phyloP scores from a whole-genome alignment of 1,284 basidiomycete species.

The Austroboletus novae-zelandiae region DNA sequence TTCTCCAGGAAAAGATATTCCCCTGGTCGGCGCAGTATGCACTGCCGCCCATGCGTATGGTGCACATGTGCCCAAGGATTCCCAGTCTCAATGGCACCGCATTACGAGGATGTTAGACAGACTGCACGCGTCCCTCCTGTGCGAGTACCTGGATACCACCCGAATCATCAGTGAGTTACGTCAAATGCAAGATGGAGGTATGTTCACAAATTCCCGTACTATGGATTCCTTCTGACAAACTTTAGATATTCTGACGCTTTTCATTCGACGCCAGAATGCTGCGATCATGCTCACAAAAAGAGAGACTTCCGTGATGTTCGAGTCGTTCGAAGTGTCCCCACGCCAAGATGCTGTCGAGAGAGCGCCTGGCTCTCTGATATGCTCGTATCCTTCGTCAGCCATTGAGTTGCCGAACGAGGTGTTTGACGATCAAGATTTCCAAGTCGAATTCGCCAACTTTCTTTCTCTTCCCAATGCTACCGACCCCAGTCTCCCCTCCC shows the following conservation, averaged over 20 bases:
- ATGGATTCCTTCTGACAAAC: neutral
- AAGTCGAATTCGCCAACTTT: conserved; percentile 25
- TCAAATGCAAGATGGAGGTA: conserved; percentile 15
- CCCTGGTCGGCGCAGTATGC: neutral
- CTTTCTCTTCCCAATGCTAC: conserved; percentile 13
- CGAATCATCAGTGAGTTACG: conserved; percentile 5
- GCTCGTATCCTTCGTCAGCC: conserved; percentile 31
- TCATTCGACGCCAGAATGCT: conserved; percentile 28
- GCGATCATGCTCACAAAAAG: conserved; percentile 18
- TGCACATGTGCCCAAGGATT: neutral
- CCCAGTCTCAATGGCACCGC: conserved; percentile 5
- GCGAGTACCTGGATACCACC: neutral
- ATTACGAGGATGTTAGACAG: conserved; percentile 12
- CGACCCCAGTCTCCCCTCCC: conserved; percentile 4
- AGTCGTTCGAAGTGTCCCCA: conserved; percentile 32
- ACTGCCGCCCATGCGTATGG: conserved; percentile 7
- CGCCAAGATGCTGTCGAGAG: conserved; percentile 23
- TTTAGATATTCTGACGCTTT: conserved; percentile 22
- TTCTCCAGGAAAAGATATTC: neutral
- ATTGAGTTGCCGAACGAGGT: conserved; percentile 15
- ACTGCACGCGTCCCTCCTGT: conserved; percentile 2
- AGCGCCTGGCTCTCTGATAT: conserved; percentile 17
- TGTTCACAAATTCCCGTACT: neutral
- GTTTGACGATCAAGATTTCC: conserved; percentile 18
- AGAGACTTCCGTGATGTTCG: conserved; percentile 18